Percentiles rank a stretch among this genome's conserved stretches.
Evolutionary conservation across 352 stramenopile genomes (phyloP).

Genomic region (Phytophthora sp.): DNA sequence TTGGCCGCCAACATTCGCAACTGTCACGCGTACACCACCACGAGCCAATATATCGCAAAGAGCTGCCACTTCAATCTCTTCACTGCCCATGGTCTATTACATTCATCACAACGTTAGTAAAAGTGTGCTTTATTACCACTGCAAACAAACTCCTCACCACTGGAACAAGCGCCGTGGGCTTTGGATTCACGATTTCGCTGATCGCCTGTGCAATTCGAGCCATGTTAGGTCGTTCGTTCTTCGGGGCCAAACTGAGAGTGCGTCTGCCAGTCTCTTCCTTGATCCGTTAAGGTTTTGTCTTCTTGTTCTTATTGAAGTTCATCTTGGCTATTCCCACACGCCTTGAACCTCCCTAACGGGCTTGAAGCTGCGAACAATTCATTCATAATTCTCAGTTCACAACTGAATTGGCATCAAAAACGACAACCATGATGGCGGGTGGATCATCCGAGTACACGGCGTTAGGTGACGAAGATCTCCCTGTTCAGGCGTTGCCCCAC

Average conservation of each 20-base stretch:
- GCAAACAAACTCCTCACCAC: conserved; percentile 48
- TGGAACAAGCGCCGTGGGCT: conserved; percentile 66
- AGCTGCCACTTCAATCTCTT: conserved; percentile 72
- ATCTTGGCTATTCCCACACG: conserved; percentile 30
- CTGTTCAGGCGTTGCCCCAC: conserved; percentile 31
- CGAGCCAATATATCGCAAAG: conserved; percentile 59
- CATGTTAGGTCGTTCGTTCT: conserved; percentile 38
- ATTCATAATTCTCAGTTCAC: conserved; percentile 10
- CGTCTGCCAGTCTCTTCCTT: neutral
- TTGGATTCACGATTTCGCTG: conserved; percentile 63
- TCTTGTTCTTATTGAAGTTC: conserved; percentile 30
- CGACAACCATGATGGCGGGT: conserved; percentile 35
- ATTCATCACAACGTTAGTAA: neutral
- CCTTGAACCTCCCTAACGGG: conserved; percentile 22
- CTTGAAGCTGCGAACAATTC: conserved; percentile 24
- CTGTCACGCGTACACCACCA: conserved; percentile 67
- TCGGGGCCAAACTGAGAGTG: conserved; percentile 10
- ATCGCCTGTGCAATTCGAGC: conserved; percentile 53
- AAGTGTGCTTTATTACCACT: neutral
- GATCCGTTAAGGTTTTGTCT: neutral
- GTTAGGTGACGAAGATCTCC: conserved; percentile 32
- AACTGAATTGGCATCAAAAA: conserved; percentile 17
- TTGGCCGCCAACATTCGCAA: conserved; percentile 57
- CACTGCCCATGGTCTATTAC: conserved; percentile 56
- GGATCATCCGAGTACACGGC: conserved; percentile 27